phyloP scores from a whole-genome alignment of 2,329 filamentous ascomycete species.

The Allantophomopsis lycopodina region DNA sequence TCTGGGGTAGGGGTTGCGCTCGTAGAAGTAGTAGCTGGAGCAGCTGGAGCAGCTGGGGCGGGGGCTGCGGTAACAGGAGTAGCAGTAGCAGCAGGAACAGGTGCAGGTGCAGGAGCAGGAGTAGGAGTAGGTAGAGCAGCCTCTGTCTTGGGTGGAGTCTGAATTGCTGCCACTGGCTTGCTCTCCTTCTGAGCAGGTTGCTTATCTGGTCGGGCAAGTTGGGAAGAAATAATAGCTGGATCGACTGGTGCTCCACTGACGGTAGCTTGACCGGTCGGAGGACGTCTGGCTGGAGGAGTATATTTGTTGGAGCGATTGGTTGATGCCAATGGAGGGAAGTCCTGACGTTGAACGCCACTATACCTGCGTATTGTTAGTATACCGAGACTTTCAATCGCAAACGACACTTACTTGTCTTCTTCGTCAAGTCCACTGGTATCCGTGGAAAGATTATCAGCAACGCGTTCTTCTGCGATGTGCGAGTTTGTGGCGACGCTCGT shows the following conservation, averaged over 20 bases:
- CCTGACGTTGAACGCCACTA: constrained; percentile 74
- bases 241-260: constrained; percentile 69
- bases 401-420: constrained; percentile 67
- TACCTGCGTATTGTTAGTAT: constrained; percentile 39
- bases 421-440: constrained; percentile 63
- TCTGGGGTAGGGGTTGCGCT: constrained; percentile 8
- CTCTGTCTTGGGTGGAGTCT: constrained; percentile 7
- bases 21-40: constrained; percentile 15
- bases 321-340: constrained; percentile 49
- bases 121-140: constrained; percentile 2
- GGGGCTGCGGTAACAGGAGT: not conserved
- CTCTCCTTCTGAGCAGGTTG: constrained; percentile 9
- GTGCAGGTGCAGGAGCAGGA: too few relatives aligned
- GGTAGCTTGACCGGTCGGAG: constrained; percentile 60
- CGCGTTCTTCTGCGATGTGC: constrained; percentile 83
- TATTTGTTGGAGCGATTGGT: constrained; percentile 54
- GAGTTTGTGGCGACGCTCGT: constrained; percentile 56
- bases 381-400: too few relatives aligned
- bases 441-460: constrained; percentile 50
- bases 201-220: constrained; percentile 41
- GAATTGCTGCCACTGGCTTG: constrained; percentile 14
- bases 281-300: constrained; percentile 76
- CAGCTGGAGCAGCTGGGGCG: constrained; percentile 10
- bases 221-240: constrained; percentile 83
- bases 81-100: constrained; percentile 7